Conservation (phyloP, 176 grass and related monocot species). For the Oryza coarctata region DNA sequence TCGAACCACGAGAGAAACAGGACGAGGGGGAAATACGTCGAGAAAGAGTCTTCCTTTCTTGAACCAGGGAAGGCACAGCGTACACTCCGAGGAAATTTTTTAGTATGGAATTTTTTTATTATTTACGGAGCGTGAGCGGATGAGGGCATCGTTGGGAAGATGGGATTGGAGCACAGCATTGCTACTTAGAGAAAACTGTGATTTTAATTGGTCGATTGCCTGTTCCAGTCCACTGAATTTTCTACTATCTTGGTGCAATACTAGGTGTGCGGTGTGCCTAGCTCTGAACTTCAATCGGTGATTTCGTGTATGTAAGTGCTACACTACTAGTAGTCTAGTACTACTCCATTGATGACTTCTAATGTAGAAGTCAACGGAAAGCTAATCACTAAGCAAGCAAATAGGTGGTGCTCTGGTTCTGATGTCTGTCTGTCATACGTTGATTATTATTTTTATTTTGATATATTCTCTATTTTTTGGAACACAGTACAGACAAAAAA, state of each 20-base stretch:
- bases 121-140: background rate
- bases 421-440: too few species aligned
- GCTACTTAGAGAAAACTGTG: background rate
- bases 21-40: background rate
- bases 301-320: background rate
- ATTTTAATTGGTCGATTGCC: background rate
- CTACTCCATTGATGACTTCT: background rate
- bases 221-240: background rate
- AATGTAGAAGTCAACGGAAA: background rate
- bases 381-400: background rate
- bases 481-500: too few species aligned
- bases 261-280: background rate
- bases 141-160: slow-evolving; percentile 23
- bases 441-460: too few species aligned
- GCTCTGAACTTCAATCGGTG: background rate
- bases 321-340: too few species aligned
- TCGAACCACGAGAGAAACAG: slow-evolving; percentile 1
- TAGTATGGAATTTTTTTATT: too few species aligned
- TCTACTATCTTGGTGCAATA: background rate
- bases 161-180: slow-evolving; percentile 11
- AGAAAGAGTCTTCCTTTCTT: background rate
- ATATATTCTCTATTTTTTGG: too few species aligned
- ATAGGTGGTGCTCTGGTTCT: too few species aligned
- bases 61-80: slow-evolving; percentile 21
- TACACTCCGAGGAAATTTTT: background rate